Base-by-base conservation (phyloP, 148 eudicot genomes). In the Gaultheria prostrata region DNA sequence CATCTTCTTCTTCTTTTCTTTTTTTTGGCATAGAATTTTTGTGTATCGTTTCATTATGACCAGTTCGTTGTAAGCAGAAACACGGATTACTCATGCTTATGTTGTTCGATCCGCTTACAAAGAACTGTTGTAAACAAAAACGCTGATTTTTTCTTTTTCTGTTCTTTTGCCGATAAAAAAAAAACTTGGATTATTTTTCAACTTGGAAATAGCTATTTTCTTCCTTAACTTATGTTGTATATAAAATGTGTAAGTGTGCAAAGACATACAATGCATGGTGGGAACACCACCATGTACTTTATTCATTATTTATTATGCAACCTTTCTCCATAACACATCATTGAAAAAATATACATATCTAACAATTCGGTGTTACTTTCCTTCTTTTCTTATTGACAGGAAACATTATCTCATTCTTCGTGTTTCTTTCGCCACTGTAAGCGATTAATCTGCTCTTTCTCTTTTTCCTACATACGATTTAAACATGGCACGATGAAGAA, bases 361-460 rank as follows among this genome's bases (percentile, higher is more conserved):
- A 78, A 61, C 26, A 2, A 69, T 48, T 28, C 49, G 13, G 39
- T 30, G 20, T 21, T 81, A 14, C 6, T 48, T 17, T 45, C 17
- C 8, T 30, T 26, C 26, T 59, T 35, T 49, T 14, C 59, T 45
- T 80, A 30, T 72, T 70, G 86, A 83, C 84, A 94, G 98, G 95
- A 26, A 94, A 94, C 83, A n/a, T 91, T 32, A 89, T 94, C 86
- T 94, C 98, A 6, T 94, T 94, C 86, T 86, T 91, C 90, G 98
- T 94, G 76, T 94, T 85, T 74, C 92, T 94, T 83, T 90, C 98
- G 48, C 98, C 98, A 63, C 33, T 93, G 98, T 93, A 94, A 90
- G 98, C 87, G 43, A 26, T 46, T 28, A 20, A 53, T 74, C 15
- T 79, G 13, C 8, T 56, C 54, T 43, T 54, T n/a, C 26, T 30